Percentiles rank a stretch among this genome's conserved stretches.
Conservation (phyloP, 2,329 filamentous ascomycete genomes). For the Cercospora sp. region DNA sequence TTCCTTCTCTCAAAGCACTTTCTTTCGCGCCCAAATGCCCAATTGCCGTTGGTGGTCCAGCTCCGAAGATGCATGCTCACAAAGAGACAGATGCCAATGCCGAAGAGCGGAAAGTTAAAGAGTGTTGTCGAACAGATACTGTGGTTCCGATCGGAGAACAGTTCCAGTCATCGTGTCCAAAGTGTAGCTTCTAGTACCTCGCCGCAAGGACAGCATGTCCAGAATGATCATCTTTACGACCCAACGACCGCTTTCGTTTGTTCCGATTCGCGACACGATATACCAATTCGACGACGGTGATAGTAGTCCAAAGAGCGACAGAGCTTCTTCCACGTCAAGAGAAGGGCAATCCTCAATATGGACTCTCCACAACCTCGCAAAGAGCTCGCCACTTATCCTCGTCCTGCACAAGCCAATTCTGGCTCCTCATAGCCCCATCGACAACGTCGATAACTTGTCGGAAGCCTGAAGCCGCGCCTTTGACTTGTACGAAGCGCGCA, state of each 20-base stretch:
- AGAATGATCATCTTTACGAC: neutral
- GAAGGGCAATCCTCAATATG: slow-evolving; percentile 7
- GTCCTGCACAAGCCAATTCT: slow-evolving; percentile 67
- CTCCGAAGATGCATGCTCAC: neutral
- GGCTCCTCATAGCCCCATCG: slow-evolving; percentile 64
- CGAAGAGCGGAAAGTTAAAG: neutral
- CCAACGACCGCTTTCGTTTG: neutral
- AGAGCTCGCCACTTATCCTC: slow-evolving; percentile 48
- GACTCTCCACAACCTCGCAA: slow-evolving; percentile 43
- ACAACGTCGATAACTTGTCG: slow-evolving; percentile 78
- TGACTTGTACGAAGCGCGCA: slow-evolving; percentile 82
- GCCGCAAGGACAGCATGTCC: neutral
- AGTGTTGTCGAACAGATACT: neutral
- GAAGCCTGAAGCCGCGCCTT: slow-evolving; percentile 89
- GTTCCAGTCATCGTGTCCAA: neutral
- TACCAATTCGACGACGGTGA: neutral
- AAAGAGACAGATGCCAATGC: neutral
- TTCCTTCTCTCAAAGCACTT: neutral
- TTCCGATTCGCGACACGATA: neutral
- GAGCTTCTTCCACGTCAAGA: neutral
- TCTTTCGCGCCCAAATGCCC: neutral
- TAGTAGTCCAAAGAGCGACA: neutral
- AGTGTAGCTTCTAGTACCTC: neutral
- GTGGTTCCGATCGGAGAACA: neutral
- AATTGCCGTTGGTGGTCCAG: neutral